Conservation (phyloP, 2,329 filamentous ascomycete genomes). For the Trichophyton mentagrophytes region DNA sequence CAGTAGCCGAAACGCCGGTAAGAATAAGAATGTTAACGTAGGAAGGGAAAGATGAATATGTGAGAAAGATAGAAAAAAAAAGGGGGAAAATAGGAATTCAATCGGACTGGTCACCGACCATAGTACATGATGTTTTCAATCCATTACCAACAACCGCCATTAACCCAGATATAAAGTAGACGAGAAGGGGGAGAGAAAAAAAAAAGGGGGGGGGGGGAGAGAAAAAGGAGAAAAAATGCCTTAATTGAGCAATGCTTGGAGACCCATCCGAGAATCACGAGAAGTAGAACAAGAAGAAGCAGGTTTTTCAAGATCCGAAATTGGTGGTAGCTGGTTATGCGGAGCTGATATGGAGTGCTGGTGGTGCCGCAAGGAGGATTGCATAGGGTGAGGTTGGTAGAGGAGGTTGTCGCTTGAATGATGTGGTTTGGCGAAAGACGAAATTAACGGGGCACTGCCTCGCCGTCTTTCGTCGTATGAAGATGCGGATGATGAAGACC, state of each 20-base stretch:
- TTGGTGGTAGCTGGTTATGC: constrained; percentile 8
- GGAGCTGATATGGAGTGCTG: constrained; percentile 10
- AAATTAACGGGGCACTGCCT: constrained; percentile 20
- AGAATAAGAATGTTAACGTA: background rate
- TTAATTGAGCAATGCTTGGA: constrained; percentile 29
- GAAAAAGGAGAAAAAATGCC: constrained; percentile 7
- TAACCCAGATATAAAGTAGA: background rate
- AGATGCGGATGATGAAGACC: background rate
- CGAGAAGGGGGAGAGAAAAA: background rate
- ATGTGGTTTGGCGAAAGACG: constrained; percentile 8
- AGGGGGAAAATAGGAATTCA: background rate
- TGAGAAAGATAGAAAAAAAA: background rate
- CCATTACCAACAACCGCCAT: background rate
- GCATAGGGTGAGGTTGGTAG: constrained; percentile 1
- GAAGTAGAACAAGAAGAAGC: constrained; percentile 13
- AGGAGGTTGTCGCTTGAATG: background rate
- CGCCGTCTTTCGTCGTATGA: constrained; percentile 22
- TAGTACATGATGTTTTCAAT: constrained; percentile 1
- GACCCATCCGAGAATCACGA: constrained; percentile 30
- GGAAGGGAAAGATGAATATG: background rate
- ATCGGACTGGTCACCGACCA: constrained; percentile 3
- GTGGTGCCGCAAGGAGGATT: constrained; percentile 1
- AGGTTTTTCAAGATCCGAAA: constrained; percentile 18
- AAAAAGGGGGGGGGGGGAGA: background rate
- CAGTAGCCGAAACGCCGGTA: background rate